Evolutionary conservation across 2,329 filamentous ascomycete genomes (phyloP), one percentile per base, ranked within the genome.

Genomic region (Fusarium xylarioides): DNA sequence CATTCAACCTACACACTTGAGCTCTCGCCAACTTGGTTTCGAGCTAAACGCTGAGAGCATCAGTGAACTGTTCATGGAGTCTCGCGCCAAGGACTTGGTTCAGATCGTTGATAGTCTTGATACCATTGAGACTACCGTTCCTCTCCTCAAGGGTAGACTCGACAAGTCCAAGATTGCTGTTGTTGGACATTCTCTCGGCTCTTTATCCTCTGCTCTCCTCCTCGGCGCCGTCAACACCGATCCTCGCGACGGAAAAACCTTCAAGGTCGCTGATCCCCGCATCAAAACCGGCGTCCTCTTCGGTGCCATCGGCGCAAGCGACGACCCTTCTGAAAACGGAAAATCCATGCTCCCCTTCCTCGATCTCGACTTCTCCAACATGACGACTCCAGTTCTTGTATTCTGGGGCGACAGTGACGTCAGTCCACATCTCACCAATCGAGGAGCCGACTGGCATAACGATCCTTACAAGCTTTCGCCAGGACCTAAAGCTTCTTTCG

Each of bases 1-100:
- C 40, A 72, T 79, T 30, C 78, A 79, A 16, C 77, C 78, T 5
- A 79, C 78, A 0, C 78, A 78, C 19, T 21, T 78, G 32, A 78
- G 73, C 56, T 78, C 78, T 11, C 65, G 66, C 0, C 67, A 72
- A 4, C 52, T 79, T 2, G 63, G 43, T 3, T 61, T 71, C 9
- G 53, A 70, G 0, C 4, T 70, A 0, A 52, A 59, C 1, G 38
- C 46, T 1, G 70, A 73, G 8, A 70, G 57, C 2, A 63, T 76
- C 7, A 59, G 63, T 0, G 76, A 77, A 2, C 53, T 77, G 1
- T 76, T 74, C 15, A 69, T 78, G 55, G 68, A 77, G 0, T 67
- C 73, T 14, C 77, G 78, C 1, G 70, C 58, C 2, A 46, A 68
- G 4, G 78, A 79, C 7, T 74, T 79, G 65, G 59, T 46, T 1